Evolutionary conservation across 139 green algal genomes (phyloP).

Genomic region (Ulvella scutata): DNA sequence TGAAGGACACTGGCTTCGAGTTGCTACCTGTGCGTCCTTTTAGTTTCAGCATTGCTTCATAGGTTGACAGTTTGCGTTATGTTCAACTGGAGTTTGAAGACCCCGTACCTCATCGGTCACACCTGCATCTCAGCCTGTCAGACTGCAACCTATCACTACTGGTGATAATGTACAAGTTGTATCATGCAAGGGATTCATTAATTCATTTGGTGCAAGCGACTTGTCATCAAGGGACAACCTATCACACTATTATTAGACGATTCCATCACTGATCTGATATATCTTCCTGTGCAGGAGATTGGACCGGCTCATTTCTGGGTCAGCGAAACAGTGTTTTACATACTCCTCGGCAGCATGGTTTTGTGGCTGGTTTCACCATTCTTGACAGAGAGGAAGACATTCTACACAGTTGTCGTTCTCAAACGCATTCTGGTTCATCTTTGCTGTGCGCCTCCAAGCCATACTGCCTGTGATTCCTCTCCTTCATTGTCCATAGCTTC

Average conservation of each 20-base stretch:
- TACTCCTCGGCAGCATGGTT: constrained; percentile 50
- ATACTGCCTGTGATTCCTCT: not conserved
- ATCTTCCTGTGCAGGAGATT: constrained; percentile 36
- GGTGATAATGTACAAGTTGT: not conserved
- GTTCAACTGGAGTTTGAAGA: not conserved
- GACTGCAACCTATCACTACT: not conserved
- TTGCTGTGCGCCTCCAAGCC: not conserved
- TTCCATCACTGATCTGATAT: not conserved
- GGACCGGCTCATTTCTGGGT: constrained; percentile 56
- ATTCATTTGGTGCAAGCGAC: not conserved
- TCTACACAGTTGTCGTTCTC: constrained; percentile 75
- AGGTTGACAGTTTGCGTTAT: not conserved
- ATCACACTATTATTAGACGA: not conserved
- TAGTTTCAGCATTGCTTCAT: no score
- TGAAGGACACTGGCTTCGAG: constrained; percentile 62
- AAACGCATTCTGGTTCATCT: not conserved
- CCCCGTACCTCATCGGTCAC: not conserved
- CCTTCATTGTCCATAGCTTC: not conserved
- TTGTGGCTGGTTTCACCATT: constrained; percentile 82
- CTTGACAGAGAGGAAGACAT: constrained; percentile 49
- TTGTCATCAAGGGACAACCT: not conserved
- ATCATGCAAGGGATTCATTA: not conserved
- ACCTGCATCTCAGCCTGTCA: not conserved
- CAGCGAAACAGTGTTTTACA: constrained; percentile 63
- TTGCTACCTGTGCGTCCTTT: constrained; percentile 38